Percentiles rank a stretch among this genome's conserved stretches.
Evolutionary conservation across 805 yeast genomes (phyloP).

Genomic region (Yamadazyma scolyti): DNA sequence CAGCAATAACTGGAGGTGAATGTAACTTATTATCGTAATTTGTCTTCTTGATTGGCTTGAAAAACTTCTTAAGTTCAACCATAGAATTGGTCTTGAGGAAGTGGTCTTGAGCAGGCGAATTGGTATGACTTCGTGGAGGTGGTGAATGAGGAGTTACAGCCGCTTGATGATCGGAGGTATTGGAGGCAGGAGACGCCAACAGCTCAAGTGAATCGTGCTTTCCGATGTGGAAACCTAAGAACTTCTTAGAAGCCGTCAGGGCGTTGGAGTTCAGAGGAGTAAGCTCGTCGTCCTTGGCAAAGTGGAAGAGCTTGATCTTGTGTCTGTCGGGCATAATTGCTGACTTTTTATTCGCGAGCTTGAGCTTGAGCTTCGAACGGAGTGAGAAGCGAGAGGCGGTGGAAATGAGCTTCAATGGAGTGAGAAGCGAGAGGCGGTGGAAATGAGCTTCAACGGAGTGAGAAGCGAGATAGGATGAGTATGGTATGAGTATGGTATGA

Average conservation of each 20-base stretch:
- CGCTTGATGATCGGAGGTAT: conserved; percentile 24
- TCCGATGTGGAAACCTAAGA: conserved; percentile 40
- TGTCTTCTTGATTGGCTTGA: conserved; percentile 46
- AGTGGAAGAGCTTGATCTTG: conserved; percentile 38
- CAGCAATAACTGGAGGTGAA: conserved; percentile 26
- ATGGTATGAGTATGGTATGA: too few relatives aligned
- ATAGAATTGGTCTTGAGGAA: conserved; percentile 46
- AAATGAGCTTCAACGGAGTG: too few relatives aligned
- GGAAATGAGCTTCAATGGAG: too few relatives aligned
- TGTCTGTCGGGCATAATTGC: conserved; percentile 48
- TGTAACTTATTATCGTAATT: conserved; percentile 22
- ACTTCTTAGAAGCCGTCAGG: conserved; percentile 21
- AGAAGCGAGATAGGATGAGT: too few relatives aligned
- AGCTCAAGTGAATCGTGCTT: conserved; percentile 38
- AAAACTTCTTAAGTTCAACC: conserved; percentile 71
- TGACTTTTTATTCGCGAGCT: too few relatives aligned
- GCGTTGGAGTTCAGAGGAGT: conserved; percentile 31
- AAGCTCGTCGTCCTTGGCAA: conserved; percentile 29
- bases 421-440: too few relatives aligned
- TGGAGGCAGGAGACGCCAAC: conserved; percentile 33
- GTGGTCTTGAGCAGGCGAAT: too few relatives aligned
- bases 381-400: too few relatives aligned
- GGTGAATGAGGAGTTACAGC: too few relatives aligned
- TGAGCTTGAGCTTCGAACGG: too few relatives aligned
- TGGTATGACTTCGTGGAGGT: conserved; percentile 7